A percentile compares a stretch with the other conserved stretches of the same genome.
phyloP scores from a whole-genome alignment of 257 asterid species.

The Orobanche coerulescens region DNA sequence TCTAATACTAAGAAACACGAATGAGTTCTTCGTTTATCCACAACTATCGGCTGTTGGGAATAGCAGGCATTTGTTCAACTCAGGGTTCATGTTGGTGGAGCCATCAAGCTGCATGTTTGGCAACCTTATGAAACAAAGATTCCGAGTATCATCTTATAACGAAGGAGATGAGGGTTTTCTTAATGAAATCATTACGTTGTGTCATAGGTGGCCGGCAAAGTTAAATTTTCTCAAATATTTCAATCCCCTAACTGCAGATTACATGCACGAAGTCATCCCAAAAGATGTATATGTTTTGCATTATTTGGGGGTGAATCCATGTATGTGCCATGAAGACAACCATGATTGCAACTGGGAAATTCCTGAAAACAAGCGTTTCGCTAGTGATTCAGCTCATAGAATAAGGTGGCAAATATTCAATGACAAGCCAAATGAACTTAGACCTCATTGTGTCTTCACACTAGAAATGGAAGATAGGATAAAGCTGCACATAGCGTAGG shows the following conservation, averaged over 20 bases:
- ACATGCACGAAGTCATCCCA: slow-evolving; percentile 15
- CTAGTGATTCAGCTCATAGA: slow-evolving; percentile 43
- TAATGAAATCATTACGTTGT: slow-evolving; percentile 52
- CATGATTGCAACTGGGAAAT: slow-evolving; percentile 58
- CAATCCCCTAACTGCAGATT: not conserved
- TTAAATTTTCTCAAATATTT: slow-evolving; percentile 39
- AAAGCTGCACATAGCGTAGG: not conserved
- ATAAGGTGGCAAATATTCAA: slow-evolving; percentile 46
- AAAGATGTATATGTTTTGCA: slow-evolving; percentile 31
- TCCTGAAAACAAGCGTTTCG: slow-evolving; percentile 26
- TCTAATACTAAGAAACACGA: slow-evolving; percentile 33
- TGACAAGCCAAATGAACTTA: slow-evolving; percentile 33
- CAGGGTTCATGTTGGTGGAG: slow-evolving; percentile 54
- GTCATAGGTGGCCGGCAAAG: slow-evolving; percentile 45
- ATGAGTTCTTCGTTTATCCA: slow-evolving; percentile 42
- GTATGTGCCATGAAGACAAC: slow-evolving; percentile 40
- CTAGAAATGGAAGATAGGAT: slow-evolving; percentile 32
- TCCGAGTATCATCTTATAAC: slow-evolving; percentile 35
- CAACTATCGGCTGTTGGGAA: slow-evolving; percentile 43
- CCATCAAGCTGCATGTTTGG: slow-evolving; percentile 47
- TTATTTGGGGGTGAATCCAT: slow-evolving; percentile 57
- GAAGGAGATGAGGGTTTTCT: slow-evolving; percentile 69
- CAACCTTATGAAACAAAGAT: slow-evolving; percentile 32
- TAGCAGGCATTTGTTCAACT: slow-evolving; percentile 40
- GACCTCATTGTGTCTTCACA: slow-evolving; percentile 30